Conservation (phyloP, 768 basidiomycete genomes). For the Ephemerocybe angulata region DNA sequence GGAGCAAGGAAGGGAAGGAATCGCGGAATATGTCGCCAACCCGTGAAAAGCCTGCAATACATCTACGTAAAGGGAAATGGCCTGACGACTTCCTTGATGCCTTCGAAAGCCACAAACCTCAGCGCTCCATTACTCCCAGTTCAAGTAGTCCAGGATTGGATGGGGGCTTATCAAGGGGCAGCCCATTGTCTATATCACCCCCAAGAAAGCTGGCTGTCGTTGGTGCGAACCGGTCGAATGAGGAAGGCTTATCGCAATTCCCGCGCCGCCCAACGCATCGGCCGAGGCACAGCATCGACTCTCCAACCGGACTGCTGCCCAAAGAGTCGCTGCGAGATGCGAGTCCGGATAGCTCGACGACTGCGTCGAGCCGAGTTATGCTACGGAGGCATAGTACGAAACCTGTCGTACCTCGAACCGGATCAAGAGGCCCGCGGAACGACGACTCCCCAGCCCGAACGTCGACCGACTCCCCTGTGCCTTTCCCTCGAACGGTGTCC, state of each 20-base stretch:
- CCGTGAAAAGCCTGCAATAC: conserved; percentile 36
- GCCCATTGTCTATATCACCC: conserved; percentile 38
- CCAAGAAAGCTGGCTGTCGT: conserved; percentile 58
- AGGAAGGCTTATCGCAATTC: conserved; percentile 43
- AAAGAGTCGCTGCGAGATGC: conserved; percentile 51
- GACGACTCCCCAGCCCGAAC: conserved; percentile 12
- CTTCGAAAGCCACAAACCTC: conserved; percentile 37
- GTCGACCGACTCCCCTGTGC: conserved; percentile 42
- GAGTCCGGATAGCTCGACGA: conserved; percentile 52
- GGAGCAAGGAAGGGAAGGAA: conserved; percentile 15
- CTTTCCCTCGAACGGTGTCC: conserved; percentile 62
- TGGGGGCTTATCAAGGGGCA: conserved; percentile 8
- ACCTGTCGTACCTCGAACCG: conserved; percentile 32
- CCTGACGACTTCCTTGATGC: conserved; percentile 75
- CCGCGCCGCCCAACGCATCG: conserved; percentile 62
- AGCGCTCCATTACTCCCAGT: conserved; percentile 27
- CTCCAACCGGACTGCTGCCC: conserved; percentile 33
- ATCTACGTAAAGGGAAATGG: conserved; percentile 78
- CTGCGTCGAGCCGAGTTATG: conserved; percentile 42
- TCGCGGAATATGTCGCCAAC: conserved; percentile 13
- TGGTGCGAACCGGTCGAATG: conserved; percentile 41
- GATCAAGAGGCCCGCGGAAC: conserved; percentile 22
- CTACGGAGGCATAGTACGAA: conserved; percentile 59
- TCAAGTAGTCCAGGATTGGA: conserved; percentile 17
- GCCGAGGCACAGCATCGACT: conserved; percentile 61